Conservation (phyloP, 169 alveolate genomes). For the Plasmodium knowlesi region DNA sequence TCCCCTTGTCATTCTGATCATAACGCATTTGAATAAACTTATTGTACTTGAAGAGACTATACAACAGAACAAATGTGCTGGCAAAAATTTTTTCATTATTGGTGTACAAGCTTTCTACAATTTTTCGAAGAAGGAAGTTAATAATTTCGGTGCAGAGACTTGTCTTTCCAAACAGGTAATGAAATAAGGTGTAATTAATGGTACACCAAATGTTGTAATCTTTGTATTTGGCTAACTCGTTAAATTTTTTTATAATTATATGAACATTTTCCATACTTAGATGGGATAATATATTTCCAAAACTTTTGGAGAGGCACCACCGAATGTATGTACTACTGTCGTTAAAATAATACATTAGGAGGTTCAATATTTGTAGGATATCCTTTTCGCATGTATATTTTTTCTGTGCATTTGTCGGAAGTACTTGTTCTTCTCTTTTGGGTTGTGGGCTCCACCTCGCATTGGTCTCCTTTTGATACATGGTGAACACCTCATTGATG, state of each 20-base stretch:
- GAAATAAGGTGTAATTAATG: slow-evolving; percentile 64
- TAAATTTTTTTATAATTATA: slow-evolving; percentile 5
- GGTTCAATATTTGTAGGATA: slow-evolving; percentile 20
- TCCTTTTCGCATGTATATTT: slow-evolving; percentile 41
- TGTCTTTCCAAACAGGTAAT: slow-evolving; percentile 38
- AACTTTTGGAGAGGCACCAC: slow-evolving; percentile 67
- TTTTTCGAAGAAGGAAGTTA: slow-evolving; percentile 15
- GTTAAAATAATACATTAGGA: slow-evolving; percentile 38
- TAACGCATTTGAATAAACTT: slow-evolving; percentile 5
- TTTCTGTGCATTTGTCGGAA: neutral
- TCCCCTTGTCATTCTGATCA: slow-evolving; percentile 1
- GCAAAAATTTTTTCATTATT: slow-evolving; percentile 22
- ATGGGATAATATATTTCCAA: slow-evolving; percentile 49
- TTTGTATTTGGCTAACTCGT: slow-evolving; percentile 34
- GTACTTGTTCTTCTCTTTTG: neutral
- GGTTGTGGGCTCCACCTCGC: neutral
- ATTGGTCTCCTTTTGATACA: slow-evolving; percentile 8
- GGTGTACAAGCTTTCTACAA: slow-evolving; percentile 33
- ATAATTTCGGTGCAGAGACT: neutral
- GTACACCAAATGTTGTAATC: slow-evolving; percentile 29
- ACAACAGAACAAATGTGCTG: slow-evolving; percentile 58
- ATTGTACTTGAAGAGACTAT: slow-evolving; percentile 63
- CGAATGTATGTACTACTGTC: slow-evolving; percentile 46
- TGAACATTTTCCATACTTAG: slow-evolving; percentile 11
- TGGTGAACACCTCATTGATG: slow-evolving; percentile 44